Conservation (phyloP, 148 eudicot genomes). For the Camellia japonica region DNA sequence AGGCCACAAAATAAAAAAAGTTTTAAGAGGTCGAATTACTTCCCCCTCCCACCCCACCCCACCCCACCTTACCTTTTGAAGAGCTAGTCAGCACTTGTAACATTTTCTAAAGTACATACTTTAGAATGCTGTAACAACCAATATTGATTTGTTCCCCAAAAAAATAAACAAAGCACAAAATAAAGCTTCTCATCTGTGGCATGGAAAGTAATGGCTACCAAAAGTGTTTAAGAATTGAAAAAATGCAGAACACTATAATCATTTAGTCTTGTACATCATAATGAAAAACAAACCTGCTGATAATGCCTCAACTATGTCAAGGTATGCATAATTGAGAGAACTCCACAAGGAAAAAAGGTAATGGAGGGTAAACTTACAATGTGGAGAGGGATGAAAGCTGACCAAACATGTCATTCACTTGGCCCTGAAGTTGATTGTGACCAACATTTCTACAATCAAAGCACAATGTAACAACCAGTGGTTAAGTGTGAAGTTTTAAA, state of each 20-base stretch:
- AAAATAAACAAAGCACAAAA: background rate
- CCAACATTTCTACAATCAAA: slow-evolving; percentile 59
- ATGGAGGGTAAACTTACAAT: slow-evolving; percentile 49
- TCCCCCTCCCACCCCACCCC: too few species aligned
- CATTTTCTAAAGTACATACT: background rate
- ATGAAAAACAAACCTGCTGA: background rate
- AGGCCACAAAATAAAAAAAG: background rate
- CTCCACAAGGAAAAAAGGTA: slow-evolving; percentile 8
- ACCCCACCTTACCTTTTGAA: background rate
- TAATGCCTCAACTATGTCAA: background rate
- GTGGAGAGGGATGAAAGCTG: slow-evolving; percentile 60
- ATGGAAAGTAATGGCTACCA: background rate
- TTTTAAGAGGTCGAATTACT: background rate
- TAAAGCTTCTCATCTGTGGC: background rate
- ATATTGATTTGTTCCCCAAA: background rate
- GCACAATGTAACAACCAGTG: background rate
- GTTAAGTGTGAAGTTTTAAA: background rate
- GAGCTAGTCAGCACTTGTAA: background rate
- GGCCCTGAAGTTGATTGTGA: slow-evolving; percentile 74
- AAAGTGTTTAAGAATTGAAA: background rate
- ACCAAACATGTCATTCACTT: slow-evolving; percentile 52
- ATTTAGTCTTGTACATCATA: background rate
- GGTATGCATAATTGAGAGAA: background rate
- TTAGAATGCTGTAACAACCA: background rate
- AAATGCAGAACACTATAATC: background rate